phyloP scores from a whole-genome alignment of 179 eudicot species.

The Actinidia arguta region DNA sequence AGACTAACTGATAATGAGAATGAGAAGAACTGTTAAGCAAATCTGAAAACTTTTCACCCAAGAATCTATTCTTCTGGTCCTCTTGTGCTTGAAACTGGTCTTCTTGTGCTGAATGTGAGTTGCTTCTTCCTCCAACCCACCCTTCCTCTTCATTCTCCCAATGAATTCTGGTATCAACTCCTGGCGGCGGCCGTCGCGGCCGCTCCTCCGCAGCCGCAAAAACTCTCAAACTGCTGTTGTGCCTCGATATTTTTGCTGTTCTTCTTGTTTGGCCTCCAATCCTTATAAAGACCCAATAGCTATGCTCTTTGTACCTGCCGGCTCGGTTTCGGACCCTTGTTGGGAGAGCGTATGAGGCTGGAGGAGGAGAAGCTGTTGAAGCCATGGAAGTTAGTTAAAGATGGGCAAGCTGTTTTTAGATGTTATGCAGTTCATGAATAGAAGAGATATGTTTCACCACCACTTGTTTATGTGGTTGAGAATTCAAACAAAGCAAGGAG shows the following conservation, averaged over 20 bases:
- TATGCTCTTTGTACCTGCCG: constrained; percentile 13
- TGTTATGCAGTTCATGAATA: too few relatives aligned
- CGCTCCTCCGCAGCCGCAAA: constrained; percentile 37
- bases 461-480: constrained; percentile 15
- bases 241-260: neutral
- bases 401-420: neutral
- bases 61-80: constrained; percentile 1
- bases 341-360: constrained; percentile 40
- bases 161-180: constrained; percentile 82
- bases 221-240: constrained; percentile 24
- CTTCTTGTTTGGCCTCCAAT: neutral
- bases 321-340: constrained; percentile 23
- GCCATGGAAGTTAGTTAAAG: constrained; percentile 40
- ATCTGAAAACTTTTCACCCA: constrained; percentile 67
- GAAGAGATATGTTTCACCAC: neutral
- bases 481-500: neutral
- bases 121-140: constrained; percentile 66
- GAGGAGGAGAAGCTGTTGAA: constrained; percentile 47
- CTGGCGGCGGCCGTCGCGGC: constrained; percentile 39
- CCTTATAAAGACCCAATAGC: constrained; percentile 2
- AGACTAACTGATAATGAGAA: constrained; percentile 83
- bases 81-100: constrained; percentile 42
- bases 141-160: constrained; percentile 91
- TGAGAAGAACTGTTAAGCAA: constrained; percentile 67
- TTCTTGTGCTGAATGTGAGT: constrained; percentile 18